phyloP scores from a whole-genome alignment of 2,329 filamentous ascomycete species.

The Uncinocarpus reesii region DNA sequence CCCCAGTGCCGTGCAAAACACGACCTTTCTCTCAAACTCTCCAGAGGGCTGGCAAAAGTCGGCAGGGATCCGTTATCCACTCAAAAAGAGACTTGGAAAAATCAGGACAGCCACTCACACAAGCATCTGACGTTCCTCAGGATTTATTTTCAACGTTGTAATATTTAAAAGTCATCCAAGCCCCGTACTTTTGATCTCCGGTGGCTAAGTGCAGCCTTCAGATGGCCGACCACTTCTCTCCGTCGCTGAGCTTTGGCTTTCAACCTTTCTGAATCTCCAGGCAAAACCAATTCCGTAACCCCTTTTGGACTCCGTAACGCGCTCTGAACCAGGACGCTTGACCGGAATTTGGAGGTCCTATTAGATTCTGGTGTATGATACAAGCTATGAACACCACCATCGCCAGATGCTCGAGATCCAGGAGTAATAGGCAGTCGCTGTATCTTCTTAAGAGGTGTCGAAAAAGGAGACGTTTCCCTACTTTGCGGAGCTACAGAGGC shows the following conservation, averaged over 20 bases:
- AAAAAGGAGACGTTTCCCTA: slow-evolving; percentile 30
- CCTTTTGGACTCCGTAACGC: slow-evolving; percentile 27
- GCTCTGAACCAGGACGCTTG: slow-evolving; percentile 28
- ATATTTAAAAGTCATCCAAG: slow-evolving; percentile 22
- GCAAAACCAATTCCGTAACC: slow-evolving; percentile 19
- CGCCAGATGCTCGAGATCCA: slow-evolving; percentile 29
- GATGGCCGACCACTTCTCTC: slow-evolving; percentile 27
- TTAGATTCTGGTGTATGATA: slow-evolving; percentile 36
- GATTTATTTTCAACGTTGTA: neutral
- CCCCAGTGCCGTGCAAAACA: no score
- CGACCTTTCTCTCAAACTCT: no score
- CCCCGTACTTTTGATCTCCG: slow-evolving; percentile 28
- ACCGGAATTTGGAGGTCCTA: slow-evolving; percentile 17
- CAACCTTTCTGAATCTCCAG: slow-evolving; percentile 28
- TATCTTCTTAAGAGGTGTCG: slow-evolving; percentile 28
- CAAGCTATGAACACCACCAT: slow-evolving; percentile 24
- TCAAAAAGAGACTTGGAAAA: no score
- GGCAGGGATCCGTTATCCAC: no score
- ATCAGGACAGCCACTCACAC: neutral
- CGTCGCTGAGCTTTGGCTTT: slow-evolving; percentile 30
- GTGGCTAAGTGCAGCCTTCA: slow-evolving; percentile 30
- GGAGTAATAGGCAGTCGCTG: slow-evolving; percentile 30
- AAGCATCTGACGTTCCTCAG: neutral
- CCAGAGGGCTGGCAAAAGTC: no score
- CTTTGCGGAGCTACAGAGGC: slow-evolving; percentile 11